phyloP scores from a whole-genome alignment of 169 alveolate genomes.

The Eimeria brunetti region DNA sequence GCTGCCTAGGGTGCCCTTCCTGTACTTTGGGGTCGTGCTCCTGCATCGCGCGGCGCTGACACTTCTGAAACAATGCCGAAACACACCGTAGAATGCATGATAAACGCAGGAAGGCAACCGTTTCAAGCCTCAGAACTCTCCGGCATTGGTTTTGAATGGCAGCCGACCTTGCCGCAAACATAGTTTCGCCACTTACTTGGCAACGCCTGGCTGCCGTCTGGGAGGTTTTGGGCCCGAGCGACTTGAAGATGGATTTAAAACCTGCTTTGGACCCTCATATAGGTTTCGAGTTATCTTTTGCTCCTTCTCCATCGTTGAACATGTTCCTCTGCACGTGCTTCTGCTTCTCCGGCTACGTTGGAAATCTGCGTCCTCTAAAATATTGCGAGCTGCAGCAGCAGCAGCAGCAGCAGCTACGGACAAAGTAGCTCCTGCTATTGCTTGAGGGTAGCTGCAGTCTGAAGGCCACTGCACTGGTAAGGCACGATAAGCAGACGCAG shows the following conservation, averaged over 20 bases:
- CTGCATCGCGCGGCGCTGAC: not conserved
- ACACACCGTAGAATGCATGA: not conserved
- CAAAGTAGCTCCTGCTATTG: constrained; percentile 16
- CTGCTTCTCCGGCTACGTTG: not conserved
- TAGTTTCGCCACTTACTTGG: not conserved
- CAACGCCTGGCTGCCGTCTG: not conserved
- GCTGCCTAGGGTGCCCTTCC: not conserved
- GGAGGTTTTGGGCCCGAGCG: not conserved
- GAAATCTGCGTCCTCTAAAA: not conserved
- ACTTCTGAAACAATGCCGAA: not conserved
- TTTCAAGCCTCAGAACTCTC: not conserved
- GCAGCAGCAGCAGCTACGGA: constrained; percentile 61
- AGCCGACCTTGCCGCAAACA: not conserved
- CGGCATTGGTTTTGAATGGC: not conserved
- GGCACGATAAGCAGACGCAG: not conserved
- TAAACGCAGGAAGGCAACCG: not conserved
- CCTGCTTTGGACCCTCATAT: not conserved
- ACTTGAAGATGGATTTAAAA: not conserved
- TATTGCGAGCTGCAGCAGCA: constrained; percentile 38
- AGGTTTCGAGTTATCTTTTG: not conserved
- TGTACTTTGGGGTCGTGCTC: not conserved
- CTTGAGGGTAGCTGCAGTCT: constrained; percentile 22
- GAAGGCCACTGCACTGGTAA: not conserved
- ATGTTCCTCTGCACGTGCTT: not conserved
- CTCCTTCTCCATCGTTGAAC: not conserved